Conservation (phyloP, 2,329 filamentous ascomycete genomes). For the Emericellopsis atlantica region DNA sequence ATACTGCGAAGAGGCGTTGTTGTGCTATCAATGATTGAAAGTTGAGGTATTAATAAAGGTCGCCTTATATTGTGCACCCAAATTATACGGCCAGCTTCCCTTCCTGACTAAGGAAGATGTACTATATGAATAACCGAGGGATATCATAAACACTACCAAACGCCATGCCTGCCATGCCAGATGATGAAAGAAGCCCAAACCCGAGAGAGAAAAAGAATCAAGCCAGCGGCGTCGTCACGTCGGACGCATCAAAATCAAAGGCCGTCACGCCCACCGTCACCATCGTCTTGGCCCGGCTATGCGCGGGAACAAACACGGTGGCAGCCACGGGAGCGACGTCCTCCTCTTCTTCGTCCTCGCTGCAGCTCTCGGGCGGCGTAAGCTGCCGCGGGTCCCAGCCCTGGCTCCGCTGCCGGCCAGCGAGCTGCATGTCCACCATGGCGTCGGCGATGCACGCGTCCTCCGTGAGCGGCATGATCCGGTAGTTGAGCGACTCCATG, state of each 20-base stretch:
- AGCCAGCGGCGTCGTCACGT: neutral
- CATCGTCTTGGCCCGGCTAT: slow-evolving; percentile 22
- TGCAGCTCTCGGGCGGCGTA: slow-evolving; percentile 12
- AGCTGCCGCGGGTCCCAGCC: slow-evolving; percentile 12
- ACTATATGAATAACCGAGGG: neutral
- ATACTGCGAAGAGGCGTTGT: no score
- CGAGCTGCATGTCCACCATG: slow-evolving; percentile 51
- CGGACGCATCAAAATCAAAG: neutral
- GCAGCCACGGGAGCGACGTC: neutral
- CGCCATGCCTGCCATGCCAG: no score
- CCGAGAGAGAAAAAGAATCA: no score
- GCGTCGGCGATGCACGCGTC: slow-evolving; percentile 44
- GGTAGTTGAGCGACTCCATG: slow-evolving; percentile 51
- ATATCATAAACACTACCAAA: no score
- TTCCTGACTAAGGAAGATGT: no score
- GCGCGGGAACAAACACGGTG: slow-evolving; percentile 15
- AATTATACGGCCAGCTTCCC: no score
- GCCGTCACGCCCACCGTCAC: neutral
- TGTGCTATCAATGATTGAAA: no score
- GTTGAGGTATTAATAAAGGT: no score
- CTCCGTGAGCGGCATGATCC: slow-evolving; percentile 47
- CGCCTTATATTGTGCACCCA: no score
- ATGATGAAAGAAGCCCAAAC: no score
- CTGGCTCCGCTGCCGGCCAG: slow-evolving; percentile 19
- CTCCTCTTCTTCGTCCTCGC: neutral